Conservation (phyloP, 768 basidiomycete species). For the Auriscalpium orientale region DNA sequence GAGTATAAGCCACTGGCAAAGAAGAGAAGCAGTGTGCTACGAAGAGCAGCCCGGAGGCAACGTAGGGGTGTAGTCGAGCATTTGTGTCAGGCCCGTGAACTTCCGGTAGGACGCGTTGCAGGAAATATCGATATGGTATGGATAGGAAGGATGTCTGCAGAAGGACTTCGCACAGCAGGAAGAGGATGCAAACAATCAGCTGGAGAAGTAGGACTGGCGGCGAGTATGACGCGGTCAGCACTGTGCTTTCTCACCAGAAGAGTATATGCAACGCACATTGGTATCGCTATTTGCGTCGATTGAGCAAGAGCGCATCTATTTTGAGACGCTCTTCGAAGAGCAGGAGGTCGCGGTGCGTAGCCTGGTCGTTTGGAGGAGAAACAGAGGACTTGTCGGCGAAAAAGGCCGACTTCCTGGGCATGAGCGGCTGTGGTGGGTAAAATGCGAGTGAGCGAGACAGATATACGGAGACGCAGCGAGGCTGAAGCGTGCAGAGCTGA, state of each 20-base stretch:
- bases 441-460: too few species aligned
- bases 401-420: slow-evolving; percentile 24
- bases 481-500: too few species aligned
- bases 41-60: slow-evolving; percentile 73
- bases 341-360: slow-evolving; percentile 82
- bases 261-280: slow-evolving; percentile 43
- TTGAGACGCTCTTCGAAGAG: slow-evolving; percentile 96
- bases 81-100: slow-evolving; percentile 34
- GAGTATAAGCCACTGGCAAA: slow-evolving; percentile 95
- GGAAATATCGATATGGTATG: slow-evolving; percentile 47
- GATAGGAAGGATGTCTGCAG: slow-evolving; percentile 61
- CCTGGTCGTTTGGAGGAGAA: slow-evolving; percentile 62
- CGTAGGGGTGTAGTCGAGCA: slow-evolving; percentile 59
- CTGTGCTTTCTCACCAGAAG: too few species aligned
- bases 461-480: too few species aligned
- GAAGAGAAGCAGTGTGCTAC: slow-evolving; percentile 90
- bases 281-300: slow-evolving; percentile 74
- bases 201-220: slow-evolving; percentile 66
- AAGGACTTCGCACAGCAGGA: slow-evolving; percentile 71
- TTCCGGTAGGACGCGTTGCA: slow-evolving; percentile 46
- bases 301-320: slow-evolving; percentile 77
- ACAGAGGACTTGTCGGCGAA: slow-evolving; percentile 29
- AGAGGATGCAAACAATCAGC: slow-evolving; percentile 56
- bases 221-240: background rate
- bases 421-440: slow-evolving; percentile 3